phyloP scores from a whole-genome alignment of 805 yeast species.

The Candida nitratophila region DNA sequence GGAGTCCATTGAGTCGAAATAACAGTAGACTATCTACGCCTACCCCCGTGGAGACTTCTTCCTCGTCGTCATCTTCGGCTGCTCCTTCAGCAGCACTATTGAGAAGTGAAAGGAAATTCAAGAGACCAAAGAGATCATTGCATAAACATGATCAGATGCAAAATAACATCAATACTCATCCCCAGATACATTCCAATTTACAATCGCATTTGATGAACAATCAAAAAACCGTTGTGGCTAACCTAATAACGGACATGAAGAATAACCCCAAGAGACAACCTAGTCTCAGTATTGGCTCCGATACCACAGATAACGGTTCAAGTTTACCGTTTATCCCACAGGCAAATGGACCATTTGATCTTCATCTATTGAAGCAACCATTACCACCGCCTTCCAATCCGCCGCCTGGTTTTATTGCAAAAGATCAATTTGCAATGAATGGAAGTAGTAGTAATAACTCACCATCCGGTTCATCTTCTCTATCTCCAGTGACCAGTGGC shows the following conservation, averaged over 20 bases:
- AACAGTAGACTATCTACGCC: neutral
- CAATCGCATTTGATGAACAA: neutral
- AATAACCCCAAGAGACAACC: neutral
- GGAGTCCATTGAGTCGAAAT: neutral
- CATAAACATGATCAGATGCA: neutral
- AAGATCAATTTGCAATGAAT: neutral
- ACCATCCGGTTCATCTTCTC: slow-evolving; percentile 4
- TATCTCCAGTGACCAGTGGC: slow-evolving; percentile 1
- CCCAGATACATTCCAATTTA: neutral
- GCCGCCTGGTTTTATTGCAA: neutral
- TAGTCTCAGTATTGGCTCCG: neutral
- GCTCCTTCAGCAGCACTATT: neutral
- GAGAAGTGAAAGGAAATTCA: slow-evolving; percentile 1
- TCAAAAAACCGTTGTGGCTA: neutral
- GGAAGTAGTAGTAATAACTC: neutral
- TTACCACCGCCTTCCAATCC: neutral
- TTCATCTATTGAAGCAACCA: neutral
- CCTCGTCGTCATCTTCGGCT: neutral
- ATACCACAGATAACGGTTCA: neutral
- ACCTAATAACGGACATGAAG: neutral
- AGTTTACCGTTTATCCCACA: neutral
- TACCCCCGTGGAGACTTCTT: neutral
- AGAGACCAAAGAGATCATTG: slow-evolving; percentile 1
- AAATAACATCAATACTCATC: neutral
- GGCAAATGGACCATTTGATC: neutral